Evolutionary conservation across 2,329 filamentous ascomycete species (phyloP), one percentile per base, ranked within the genome.

Genomic region (Pseudogymnoascus sp.): DNA sequence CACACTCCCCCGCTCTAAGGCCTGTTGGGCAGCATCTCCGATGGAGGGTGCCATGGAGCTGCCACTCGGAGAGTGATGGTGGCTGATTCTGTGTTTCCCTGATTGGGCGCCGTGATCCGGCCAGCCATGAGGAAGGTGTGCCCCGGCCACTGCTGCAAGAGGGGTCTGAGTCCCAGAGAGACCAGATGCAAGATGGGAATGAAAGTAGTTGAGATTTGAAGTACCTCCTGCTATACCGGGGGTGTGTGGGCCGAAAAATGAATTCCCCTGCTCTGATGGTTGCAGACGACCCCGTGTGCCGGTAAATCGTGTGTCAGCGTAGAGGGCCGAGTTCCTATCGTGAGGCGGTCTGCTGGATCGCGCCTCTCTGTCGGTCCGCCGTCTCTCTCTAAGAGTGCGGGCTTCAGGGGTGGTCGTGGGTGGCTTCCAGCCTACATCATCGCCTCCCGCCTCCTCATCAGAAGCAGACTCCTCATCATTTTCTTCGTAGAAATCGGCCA

Each of bases 401-500:
- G 37, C 61, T 60, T 60, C 64, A 66, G 28, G 53, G 43, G 60
- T 62, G 33, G 22, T 61, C 58, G n/a, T 57, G 47, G 30, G 60
- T 8, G 39, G 57, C 35, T 64, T 62, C 63, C 66, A 68, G 8
- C 64, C 62, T 6, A 76, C 75, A n/a, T 74, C 74, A 1, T 76
- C 76, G 2, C 77, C 76, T 2, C 80, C 79, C 2, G 77, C 78
- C 5, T 75, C 74, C 8, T 79, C 79, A 11, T 85, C 82, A 37
- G 78, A 81, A 38, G 82, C 81, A 25, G 83, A 79, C 20, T 82
- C 81, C 63, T 88, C 87, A 37, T 85, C 78, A 25, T 89, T 85
- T 67, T 90, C 86, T 68, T 97, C 94, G 77, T 99, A 99, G 71
- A 99, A 99, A 70, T 99, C 94, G 0, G 91, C 87, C 62, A 97